phyloP scores from a whole-genome alignment of 2,329 filamentous ascomycete species.

The Boeremia exigua region DNA sequence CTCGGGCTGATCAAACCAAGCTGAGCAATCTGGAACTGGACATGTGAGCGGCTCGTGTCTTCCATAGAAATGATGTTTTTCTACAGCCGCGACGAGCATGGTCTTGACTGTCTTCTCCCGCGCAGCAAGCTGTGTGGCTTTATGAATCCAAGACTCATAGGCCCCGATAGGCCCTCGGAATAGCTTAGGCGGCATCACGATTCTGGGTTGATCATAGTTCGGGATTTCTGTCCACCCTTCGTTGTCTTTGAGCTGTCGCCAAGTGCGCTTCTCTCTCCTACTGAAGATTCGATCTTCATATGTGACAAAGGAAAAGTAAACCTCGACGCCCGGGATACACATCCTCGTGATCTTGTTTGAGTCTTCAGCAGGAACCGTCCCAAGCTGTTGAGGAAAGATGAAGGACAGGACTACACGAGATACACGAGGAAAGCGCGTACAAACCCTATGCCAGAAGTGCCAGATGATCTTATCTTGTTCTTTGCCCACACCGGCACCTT shows the following conservation, averaged over 20 bases:
- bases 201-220: conserved; percentile 11
- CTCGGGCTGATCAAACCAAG: conserved; percentile 3
- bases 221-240: conserved; percentile 4
- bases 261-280: conserved; percentile 9
- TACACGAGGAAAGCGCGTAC: neutral
- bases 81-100: neutral
- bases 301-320: conserved; percentile 5
- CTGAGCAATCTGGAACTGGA: neutral
- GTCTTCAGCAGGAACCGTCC: neutral
- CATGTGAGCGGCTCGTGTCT: conserved; percentile 1
- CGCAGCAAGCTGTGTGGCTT: neutral
- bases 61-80: conserved; percentile 3
- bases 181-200: conserved; percentile 12
- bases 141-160: neutral
- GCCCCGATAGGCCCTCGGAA: conserved; percentile 13
- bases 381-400: neutral
- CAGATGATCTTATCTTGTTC: neutral
- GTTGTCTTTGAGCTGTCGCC: conserved; percentile 10
- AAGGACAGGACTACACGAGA: neutral
- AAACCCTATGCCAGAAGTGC: neutral
- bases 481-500: conserved; percentile 10
- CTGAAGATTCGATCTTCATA: neutral
- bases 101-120: neutral
- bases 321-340: conserved; percentile 8
- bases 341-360: conserved; percentile 1